Evolutionary conservation across 371 early-diverging fungal species (phyloP), one percentile per base, ranked within the genome.

Genomic region (Mycotypha africana): DNA sequence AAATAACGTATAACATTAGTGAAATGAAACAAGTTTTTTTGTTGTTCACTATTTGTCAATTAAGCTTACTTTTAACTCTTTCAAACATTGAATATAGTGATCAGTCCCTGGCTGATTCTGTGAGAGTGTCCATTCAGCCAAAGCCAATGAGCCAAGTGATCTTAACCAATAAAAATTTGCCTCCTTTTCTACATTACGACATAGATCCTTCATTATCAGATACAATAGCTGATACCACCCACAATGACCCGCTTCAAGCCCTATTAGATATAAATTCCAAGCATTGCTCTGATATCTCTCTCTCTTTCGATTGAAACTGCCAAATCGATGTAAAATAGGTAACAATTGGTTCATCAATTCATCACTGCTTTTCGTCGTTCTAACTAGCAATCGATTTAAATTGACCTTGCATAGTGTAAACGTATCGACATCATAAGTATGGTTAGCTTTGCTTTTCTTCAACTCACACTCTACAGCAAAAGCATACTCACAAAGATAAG

Each of bases 201-300:
- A 33, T 11, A 68, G 41, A 26, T 38, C 56, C 11, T 40, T 38
- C 32, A 55, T 42, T 10, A 65, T 42, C 9, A 38, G 20, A 30
- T 63, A 33, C 68, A 72, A 66, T 14, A 72, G 14, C 19, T 48
- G 43, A 30, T 57, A 62, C 64, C 67, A 68, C 40, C 60, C 55
- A 26, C 53, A 54, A 7, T 31, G 33, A 1, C 67, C 69, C 2
- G 73, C 73, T 28, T 63, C 66, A n/a, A 45, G 48, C 10, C 59
- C 66, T 19, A 68, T 58, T 4, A 54, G 23, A 44, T 66, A 72
- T 1, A 72, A 17, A 12, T 63, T 38, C 64, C 67, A 65, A 5
- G 53, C 56, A 44, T 66, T 63, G 6, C 17, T 38, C 15, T 37
- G 45, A 42, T 53, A 65, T 0, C n/a, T 30, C 14, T 47, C 25